A percentile compares a stretch with the other conserved stretches of the same genome.
Conservation (phyloP, 768 basidiomycete genomes). For the Cyathus striatus region DNA sequence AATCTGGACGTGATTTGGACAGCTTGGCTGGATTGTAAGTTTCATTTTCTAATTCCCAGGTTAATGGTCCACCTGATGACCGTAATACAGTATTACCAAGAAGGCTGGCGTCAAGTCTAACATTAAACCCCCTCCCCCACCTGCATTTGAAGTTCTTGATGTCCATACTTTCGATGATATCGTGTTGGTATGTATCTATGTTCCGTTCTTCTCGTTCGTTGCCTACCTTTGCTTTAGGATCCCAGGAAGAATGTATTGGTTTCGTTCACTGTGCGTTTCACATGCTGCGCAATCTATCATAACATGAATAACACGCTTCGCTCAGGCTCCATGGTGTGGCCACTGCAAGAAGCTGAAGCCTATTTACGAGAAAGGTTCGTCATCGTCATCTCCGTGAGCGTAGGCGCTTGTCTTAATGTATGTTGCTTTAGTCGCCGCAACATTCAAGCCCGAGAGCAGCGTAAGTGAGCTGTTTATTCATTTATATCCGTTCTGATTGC, state of each 20-base stretch:
- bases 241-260: conserved; percentile 79
- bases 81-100: conserved; percentile 51
- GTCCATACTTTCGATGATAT: conserved; percentile 70
- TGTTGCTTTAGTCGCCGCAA: conserved; percentile 58
- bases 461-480: too few species aligned
- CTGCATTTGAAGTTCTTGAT: conserved; percentile 64
- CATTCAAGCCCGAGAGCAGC: conserved; percentile 73
- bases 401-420: not conserved
- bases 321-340: conserved; percentile 77
- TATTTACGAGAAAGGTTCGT: conserved; percentile 69
- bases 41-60: conserved; percentile 1
- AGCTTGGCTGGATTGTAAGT: conserved; percentile 71
- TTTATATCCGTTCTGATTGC: too few species aligned
- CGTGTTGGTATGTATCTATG: conserved; percentile 45
- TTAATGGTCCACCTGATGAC: not conserved
- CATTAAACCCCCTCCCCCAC: conserved; percentile 80
- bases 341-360: conserved; percentile 95
- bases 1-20: conserved; percentile 78
- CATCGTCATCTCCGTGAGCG: not conserved
- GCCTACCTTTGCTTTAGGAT: conserved; percentile 34
- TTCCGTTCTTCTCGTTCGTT: not conserved
- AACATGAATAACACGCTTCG: not conserved
- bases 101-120: conserved; percentile 83
- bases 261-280: conserved; percentile 60
- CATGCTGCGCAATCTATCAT: not conserved